Conservation (phyloP, 176 grass and related monocot genomes). For the Oryza glaberrima region DNA sequence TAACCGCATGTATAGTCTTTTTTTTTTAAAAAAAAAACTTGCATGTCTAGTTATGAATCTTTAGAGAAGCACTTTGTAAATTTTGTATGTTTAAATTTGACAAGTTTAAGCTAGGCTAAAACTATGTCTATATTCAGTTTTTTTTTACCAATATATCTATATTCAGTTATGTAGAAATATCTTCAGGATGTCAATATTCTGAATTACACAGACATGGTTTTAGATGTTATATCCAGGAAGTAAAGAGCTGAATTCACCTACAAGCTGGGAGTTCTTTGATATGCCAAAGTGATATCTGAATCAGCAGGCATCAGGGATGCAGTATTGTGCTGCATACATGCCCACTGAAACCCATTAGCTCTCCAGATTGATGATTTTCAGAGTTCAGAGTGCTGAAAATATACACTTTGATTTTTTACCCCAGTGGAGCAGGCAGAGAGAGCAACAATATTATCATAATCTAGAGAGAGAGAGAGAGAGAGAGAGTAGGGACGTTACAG, state of each 20-base stretch:
- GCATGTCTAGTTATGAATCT: not conserved
- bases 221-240: not conserved
- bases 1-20: not conserved
- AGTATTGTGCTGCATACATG: not conserved
- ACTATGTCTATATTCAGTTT: too few relatives aligned
- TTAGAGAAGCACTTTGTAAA: not conserved
- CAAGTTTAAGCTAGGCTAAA: too few relatives aligned
- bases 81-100: not conserved
- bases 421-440: not conserved
- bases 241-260: not conserved
- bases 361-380: not conserved
- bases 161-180: not conserved
- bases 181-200: not conserved
- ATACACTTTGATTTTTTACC: not conserved
- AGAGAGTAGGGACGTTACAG: too few relatives aligned
- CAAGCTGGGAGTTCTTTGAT: not conserved
- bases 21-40: not conserved
- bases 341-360: not conserved
- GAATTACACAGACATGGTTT: not conserved
- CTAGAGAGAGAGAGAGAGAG: not conserved
- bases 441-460: not conserved
- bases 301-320: not conserved
- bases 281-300: not conserved
- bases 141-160: too few relatives aligned
- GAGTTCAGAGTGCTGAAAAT: not conserved